Conservation (phyloP, 2,329 filamentous ascomycete species). For the Diaporthe ampelina region DNA sequence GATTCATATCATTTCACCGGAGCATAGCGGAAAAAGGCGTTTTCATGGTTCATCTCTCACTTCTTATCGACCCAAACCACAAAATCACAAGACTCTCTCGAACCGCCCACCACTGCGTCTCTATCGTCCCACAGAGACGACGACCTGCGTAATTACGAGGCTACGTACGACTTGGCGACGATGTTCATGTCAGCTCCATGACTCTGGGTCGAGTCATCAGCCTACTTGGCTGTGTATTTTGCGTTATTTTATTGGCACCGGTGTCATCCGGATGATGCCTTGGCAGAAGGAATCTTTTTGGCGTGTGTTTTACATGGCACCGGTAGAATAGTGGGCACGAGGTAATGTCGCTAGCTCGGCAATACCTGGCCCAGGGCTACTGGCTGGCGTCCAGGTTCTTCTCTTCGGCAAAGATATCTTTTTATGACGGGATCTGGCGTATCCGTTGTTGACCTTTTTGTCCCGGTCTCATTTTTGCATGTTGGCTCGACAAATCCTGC, state of each 20-base stretch:
- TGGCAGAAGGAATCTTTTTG: not conserved
- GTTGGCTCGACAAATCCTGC: constrained; percentile 26
- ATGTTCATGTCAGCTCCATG: constrained; percentile 25
- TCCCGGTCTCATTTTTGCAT: constrained; percentile 34
- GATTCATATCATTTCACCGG: constrained; percentile 37
- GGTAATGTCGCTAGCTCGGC: not conserved
- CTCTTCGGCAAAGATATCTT: constrained; percentile 18
- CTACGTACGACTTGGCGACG: constrained; percentile 28
- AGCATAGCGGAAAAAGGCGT: constrained; percentile 41
- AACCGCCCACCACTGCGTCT: constrained; percentile 14
- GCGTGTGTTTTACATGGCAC: constrained; percentile 3
- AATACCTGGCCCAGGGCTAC: not conserved
- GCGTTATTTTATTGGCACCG: constrained; percentile 15
- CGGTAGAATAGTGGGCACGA: constrained; percentile 19
- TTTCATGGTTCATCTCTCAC: constrained; percentile 34
- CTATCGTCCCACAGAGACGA: not conserved
- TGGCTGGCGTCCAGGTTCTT: constrained; percentile 30
- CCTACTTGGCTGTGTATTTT: constrained; percentile 29
- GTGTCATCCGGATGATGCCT: not conserved
- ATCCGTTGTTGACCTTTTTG: constrained; percentile 18
- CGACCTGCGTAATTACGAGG: constrained; percentile 30
- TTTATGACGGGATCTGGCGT: constrained; percentile 23
- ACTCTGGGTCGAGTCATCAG: not conserved
- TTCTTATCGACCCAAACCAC: constrained; percentile 9
- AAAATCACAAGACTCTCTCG: constrained; percentile 15